Conservation (phyloP, 805 yeast genomes). For the Allodekkera sacchari region DNA sequence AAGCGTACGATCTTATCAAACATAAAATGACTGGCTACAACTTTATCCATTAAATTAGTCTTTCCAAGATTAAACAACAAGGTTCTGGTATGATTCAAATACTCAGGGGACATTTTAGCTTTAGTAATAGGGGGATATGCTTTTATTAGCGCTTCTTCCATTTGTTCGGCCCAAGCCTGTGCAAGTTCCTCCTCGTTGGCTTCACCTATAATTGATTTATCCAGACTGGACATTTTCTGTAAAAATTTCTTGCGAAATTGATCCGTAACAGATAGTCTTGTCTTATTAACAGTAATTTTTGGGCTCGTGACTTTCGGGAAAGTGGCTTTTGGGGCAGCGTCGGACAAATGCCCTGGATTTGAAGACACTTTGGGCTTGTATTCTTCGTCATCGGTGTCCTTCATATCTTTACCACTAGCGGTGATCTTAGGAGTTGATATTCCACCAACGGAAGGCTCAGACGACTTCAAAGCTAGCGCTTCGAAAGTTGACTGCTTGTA, state of each 20-base stretch:
- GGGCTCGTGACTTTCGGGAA: background rate
- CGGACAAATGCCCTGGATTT: too few species aligned
- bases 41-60: slow-evolving; percentile 49
- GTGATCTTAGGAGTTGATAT: too few species aligned
- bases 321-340: too few species aligned
- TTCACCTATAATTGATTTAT: slow-evolving; percentile 7
- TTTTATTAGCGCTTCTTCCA: slow-evolving; percentile 43
- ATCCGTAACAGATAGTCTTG: slow-evolving; percentile 39
- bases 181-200: slow-evolving; percentile 28
- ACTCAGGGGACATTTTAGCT: slow-evolving; percentile 24
- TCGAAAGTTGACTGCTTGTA: too few species aligned
- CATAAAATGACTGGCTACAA: slow-evolving; percentile 45
- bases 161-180: slow-evolving; percentile 35
- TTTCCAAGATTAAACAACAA: slow-evolving; percentile 52
- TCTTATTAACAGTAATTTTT: slow-evolving; percentile 19
- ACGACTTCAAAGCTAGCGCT: too few species aligned
- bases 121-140: slow-evolving; percentile 14
- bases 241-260: slow-evolving; percentile 41
- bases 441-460: too few species aligned
- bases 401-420: too few species aligned
- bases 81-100: slow-evolving; percentile 63
- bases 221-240: slow-evolving; percentile 30
- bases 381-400: too few species aligned
- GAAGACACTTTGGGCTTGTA: too few species aligned
- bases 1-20: slow-evolving; percentile 53